Evolutionary conservation across 2,329 filamentous ascomycete genomes (phyloP).

Genomic region (Penicillium sp.): DNA sequence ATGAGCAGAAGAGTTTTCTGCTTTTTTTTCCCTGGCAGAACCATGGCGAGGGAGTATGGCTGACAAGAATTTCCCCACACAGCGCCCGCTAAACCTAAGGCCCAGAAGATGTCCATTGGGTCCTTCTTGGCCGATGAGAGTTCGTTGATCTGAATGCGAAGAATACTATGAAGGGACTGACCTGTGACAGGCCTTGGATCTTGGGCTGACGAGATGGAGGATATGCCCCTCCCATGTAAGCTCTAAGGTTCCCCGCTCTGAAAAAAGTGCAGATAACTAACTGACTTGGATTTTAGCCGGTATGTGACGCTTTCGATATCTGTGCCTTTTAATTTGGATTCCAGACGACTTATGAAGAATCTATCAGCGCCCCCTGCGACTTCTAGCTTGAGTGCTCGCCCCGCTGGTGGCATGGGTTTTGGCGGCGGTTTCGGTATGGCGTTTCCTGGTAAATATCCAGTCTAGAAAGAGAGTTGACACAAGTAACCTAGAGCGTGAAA

Average conservation of each 20-base stretch:
- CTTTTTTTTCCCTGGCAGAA: not conserved
- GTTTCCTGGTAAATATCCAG: not conserved
- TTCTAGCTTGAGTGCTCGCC: conserved; percentile 47
- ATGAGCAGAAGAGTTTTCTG: not conserved
- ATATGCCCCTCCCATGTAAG: conserved; percentile 68
- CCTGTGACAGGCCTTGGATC: conserved; percentile 64
- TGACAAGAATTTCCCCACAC: conserved; percentile 24
- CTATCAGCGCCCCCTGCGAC: conserved; percentile 38
- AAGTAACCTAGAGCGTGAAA: conserved; percentile 29
- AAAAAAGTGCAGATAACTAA: conserved; percentile 2
- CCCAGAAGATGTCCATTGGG: conserved; percentile 95
- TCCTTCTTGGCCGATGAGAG: conserved; percentile 90
- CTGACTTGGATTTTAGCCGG: conserved; percentile 27
- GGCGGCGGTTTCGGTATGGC: conserved; percentile 28
- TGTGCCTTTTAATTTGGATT: not conserved
- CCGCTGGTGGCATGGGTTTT: conserved; percentile 40
- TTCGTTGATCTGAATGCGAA: conserved; percentile 49
- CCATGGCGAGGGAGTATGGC: conserved; percentile 42
- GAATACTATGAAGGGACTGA: conserved; percentile 19
- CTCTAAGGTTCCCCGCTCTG: conserved; percentile 19
- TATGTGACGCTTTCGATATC: conserved; percentile 18
- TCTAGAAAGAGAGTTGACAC: conserved; percentile 11
- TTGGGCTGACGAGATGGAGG: conserved; percentile 99
- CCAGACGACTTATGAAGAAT: conserved; percentile 15
- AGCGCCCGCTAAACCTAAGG: conserved; percentile 91